A percentile compares a stretch with the other conserved stretches of the same genome.
These are phyloP conservation scores for Lepiota brunneoincarnata DNA, from an alignment of 768 basidiomycete species.

Conservation along the genomic window DNA sequence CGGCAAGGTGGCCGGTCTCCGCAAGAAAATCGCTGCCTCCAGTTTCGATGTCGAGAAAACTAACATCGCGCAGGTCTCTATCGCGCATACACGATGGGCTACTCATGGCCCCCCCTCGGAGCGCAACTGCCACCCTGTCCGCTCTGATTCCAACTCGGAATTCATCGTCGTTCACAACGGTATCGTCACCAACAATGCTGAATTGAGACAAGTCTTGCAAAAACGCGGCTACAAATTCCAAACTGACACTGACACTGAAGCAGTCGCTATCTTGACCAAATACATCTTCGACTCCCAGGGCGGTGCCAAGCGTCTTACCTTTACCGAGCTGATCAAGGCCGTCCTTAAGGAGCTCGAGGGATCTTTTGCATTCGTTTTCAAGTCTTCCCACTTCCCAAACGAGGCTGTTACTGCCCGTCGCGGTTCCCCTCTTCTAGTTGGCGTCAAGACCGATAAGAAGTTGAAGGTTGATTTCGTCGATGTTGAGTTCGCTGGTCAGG, in stretches of 20 bases:
- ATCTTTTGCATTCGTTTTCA: slow-evolving; percentile 99
- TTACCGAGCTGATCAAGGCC: slow-evolving; percentile 91
- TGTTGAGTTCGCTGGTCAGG: slow-evolving; percentile 87
- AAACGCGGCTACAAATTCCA: slow-evolving; percentile 94
- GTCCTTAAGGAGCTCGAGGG: slow-evolving; percentile 98
- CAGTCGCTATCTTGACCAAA: slow-evolving; percentile 93
- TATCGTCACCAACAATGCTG: slow-evolving; percentile 92
- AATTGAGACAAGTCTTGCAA: slow-evolving; percentile 88
- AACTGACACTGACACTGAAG: slow-evolving; percentile 97
- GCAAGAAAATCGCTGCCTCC: slow-evolving; percentile 81
- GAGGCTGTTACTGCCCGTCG: slow-evolving; percentile 95
- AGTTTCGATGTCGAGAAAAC: slow-evolving; percentile 71
- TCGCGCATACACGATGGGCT: slow-evolving; percentile 99
- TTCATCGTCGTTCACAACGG: slow-evolving; percentile 98
- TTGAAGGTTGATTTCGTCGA: slow-evolving; percentile 99
- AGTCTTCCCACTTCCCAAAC: slow-evolving; percentile 92
- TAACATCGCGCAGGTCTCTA: slow-evolving; percentile 85
- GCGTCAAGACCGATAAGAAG: slow-evolving; percentile 99
- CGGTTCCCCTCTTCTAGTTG: slow-evolving; percentile 93
- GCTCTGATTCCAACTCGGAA: slow-evolving; percentile 74
- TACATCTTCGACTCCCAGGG: slow-evolving; percentile 91
- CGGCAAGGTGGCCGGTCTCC: slow-evolving; percentile 92
- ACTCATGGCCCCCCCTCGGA: slow-evolving; percentile 91
- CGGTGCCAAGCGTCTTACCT: slow-evolving; percentile 68
- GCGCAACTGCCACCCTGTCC: slow-evolving; percentile 93